Percentiles rank a stretch among this genome's conserved stretches.
These are phyloP conservation scores for Lentinula raphanica DNA, from an alignment of 768 basidiomycete species.

Conservation along the genomic window DNA sequence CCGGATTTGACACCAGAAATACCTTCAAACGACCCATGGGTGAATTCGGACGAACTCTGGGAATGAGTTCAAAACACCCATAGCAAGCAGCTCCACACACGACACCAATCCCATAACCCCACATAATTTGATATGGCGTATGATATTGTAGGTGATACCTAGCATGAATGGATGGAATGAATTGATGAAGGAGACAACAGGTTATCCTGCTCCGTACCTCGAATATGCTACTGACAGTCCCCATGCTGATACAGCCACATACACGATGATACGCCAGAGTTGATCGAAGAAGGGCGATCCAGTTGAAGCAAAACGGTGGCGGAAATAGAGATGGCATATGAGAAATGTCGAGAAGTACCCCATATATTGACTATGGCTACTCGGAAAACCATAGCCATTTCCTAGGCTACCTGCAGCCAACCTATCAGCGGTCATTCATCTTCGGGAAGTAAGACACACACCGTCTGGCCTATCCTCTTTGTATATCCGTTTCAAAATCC, in stretches of 20 bases:
- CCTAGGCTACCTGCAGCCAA: constrained; percentile 45
- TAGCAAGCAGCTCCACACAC: constrained; percentile 53
- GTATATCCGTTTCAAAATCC: constrained; percentile 58
- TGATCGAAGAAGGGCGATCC: constrained; percentile 47
- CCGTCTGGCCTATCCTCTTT: constrained; percentile 67
- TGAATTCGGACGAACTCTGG: constrained; percentile 47
- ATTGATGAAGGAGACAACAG: not conserved
- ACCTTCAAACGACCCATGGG: constrained; percentile 44
- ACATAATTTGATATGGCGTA: constrained; percentile 62
- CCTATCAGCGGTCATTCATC: not conserved
- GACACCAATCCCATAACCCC: constrained; percentile 67
- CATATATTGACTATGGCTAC: constrained; percentile 89
- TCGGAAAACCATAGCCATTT: constrained; percentile 81
- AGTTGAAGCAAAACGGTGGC: constrained; percentile 57
- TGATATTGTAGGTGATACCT: constrained; percentile 76
- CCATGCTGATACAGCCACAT: constrained; percentile 50
- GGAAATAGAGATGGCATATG: constrained; percentile 64
- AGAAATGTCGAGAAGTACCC: constrained; percentile 80
- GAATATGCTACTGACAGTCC: constrained; percentile 71
- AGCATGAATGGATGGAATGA: not conserved
- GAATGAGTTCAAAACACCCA: constrained; percentile 51
- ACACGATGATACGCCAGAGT: constrained; percentile 42
- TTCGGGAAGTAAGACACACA: constrained; percentile 24
- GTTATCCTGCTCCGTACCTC: constrained; percentile 29
- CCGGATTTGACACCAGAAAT: constrained; percentile 47